Evolutionary conservation across 2,329 filamentous ascomycete species (phyloP).

Genomic region (Diaporthe sp.): DNA sequence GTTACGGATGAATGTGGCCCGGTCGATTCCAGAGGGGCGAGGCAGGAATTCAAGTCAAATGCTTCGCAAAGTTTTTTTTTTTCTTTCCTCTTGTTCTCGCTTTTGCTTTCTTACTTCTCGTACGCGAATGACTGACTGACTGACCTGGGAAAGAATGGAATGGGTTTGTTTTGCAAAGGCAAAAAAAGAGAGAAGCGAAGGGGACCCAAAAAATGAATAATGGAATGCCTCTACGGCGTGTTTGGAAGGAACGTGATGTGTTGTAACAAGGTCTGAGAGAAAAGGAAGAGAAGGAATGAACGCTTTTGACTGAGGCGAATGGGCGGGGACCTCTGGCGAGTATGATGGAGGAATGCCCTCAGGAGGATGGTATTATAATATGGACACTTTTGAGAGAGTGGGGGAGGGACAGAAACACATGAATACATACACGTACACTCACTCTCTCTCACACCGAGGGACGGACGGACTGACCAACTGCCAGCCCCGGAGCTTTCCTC

Average conservation of each 20-base stretch:
- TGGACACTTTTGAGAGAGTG: constrained; percentile 17
- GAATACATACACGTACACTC: not conserved
- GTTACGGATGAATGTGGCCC: constrained; percentile 21
- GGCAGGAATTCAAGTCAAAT: constrained; percentile 46
- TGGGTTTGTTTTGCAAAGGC: constrained; percentile 5
- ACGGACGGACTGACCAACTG: not conserved
- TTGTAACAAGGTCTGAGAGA: constrained; percentile 29
- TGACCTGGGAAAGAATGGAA: constrained; percentile 21
- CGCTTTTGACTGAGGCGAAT: constrained; percentile 34
- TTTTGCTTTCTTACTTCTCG: not conserved
- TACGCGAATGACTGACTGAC: not conserved
- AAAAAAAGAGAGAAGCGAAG: constrained; percentile 44
- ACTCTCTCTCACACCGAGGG: not conserved
- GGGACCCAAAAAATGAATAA: constrained; percentile 49
- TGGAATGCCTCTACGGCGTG: constrained; percentile 61
- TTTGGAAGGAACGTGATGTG: constrained; percentile 51
- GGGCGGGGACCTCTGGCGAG: not conserved
- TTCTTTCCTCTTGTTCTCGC: not conserved
- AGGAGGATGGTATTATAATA: constrained; percentile 21
- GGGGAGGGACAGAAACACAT: constrained; percentile 8
- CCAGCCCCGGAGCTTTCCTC: not conserved
- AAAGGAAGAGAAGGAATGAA: constrained; percentile 40
- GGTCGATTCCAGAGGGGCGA: constrained; percentile 35
- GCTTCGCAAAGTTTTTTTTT: constrained; percentile 9
- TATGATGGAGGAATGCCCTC: constrained; percentile 35